phyloP scores from a whole-genome alignment of 169 alveolate genomes.

The Hammondia hammondi region DNA sequence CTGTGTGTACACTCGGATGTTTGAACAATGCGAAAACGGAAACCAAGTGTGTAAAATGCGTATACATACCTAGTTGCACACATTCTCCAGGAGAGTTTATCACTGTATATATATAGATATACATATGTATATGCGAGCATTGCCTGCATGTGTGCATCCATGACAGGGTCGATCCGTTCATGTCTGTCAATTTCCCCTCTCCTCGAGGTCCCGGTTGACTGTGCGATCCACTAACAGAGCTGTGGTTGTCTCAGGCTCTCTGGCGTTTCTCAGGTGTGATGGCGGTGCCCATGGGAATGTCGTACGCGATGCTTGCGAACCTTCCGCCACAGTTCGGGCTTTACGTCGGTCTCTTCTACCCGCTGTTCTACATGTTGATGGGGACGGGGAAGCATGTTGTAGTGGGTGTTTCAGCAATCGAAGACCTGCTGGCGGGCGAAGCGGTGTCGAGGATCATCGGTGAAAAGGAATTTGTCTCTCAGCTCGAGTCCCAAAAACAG shows the following conservation, averaged over 20 bases:
- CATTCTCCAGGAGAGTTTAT: not conserved
- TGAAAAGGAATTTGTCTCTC: constrained; percentile 1
- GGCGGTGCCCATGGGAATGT: constrained; percentile 74
- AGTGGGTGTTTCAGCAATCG: constrained; percentile 71
- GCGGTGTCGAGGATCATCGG: constrained; percentile 65
- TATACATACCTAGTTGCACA: not conserved
- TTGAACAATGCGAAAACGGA: too few relatives aligned
- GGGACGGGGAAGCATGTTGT: constrained; percentile 68
- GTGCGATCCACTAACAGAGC: too few relatives aligned
- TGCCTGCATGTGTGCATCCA: not conserved
- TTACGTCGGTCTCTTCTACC: constrained; percentile 60
- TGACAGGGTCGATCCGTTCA: not conserved
- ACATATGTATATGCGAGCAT: not conserved
- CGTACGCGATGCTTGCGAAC: constrained; percentile 72
- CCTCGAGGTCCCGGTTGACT: too few relatives aligned
- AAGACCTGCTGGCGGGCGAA: constrained; percentile 66
- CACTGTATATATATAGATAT: not conserved
- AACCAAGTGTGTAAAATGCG: not conserved
- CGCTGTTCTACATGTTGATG: constrained; percentile 63
- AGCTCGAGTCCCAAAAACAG: not conserved
- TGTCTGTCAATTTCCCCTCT: too few relatives aligned
- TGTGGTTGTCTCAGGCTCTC: not conserved
- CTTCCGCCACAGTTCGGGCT: constrained; percentile 71
- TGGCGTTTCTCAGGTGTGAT: constrained; percentile 50
- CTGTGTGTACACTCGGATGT: too few relatives aligned